Evolutionary conservation across 306 rosid species (phyloP).

Genomic region (Dryas alaskensis): DNA sequence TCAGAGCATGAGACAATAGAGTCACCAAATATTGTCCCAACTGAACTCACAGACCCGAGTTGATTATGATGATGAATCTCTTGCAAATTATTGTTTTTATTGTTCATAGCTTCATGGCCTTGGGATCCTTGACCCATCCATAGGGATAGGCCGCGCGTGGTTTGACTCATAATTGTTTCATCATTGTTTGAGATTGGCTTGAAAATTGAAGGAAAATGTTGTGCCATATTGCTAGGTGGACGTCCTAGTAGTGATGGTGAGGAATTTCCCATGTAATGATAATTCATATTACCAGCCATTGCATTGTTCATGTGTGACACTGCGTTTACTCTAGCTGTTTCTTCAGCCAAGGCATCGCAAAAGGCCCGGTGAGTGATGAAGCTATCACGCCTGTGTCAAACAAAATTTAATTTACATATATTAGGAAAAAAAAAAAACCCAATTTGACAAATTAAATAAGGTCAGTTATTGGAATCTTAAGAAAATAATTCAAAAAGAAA

Average conservation of each 20-base stretch:
- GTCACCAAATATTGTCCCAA: slow-evolving; percentile 34
- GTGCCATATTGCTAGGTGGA: slow-evolving; percentile 38
- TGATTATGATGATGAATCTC: slow-evolving; percentile 3
- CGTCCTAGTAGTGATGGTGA: slow-evolving; percentile 23
- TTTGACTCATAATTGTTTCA: slow-evolving; percentile 28
- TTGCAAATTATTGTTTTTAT: background rate
- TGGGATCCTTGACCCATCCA: slow-evolving; percentile 51
- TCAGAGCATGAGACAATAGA: slow-evolving; percentile 39
- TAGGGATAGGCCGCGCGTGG: slow-evolving; percentile 45
- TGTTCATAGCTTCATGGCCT: slow-evolving; percentile 26
- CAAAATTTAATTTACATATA: too few species aligned
- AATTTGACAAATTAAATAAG: too few species aligned
- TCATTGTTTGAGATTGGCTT: slow-evolving; percentile 50
- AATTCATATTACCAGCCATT: slow-evolving; percentile 31
- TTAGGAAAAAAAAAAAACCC: too few species aligned
- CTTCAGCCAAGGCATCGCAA: slow-evolving; percentile 94
- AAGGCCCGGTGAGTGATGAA: slow-evolving; percentile 91
- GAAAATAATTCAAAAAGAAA: too few species aligned
- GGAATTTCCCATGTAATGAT: slow-evolving; percentile 47
- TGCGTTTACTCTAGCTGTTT: slow-evolving; percentile 80
- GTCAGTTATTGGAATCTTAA: too few species aligned
- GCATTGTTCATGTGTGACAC: slow-evolving; percentile 43
- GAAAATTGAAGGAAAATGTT: slow-evolving; percentile 53
- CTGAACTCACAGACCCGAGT: slow-evolving; percentile 38
- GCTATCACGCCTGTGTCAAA: slow-evolving; percentile 68